Conservation (phyloP, 306 rosid genomes). For the Pyrus pyrifolia region DNA sequence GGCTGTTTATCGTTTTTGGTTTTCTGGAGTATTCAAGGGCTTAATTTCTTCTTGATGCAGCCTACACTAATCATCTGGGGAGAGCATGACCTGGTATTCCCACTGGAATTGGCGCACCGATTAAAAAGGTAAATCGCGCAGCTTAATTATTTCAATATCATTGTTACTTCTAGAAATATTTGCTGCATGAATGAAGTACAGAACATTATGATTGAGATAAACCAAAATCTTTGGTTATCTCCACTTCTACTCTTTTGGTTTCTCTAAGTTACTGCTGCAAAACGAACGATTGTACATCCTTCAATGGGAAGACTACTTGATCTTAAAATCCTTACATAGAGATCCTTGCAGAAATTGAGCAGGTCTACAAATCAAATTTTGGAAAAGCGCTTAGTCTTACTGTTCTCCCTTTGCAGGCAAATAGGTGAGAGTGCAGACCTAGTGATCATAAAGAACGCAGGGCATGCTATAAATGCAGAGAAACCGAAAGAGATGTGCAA, state of each 20-base stretch:
- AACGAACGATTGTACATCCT: neutral
- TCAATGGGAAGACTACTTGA: neutral
- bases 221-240: neutral
- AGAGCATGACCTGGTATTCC: constrained; percentile 72
- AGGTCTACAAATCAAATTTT: neutral
- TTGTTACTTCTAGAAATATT: neutral
- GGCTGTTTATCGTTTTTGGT: neutral
- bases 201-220: neutral
- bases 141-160: neutral
- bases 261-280: neutral
- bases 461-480: constrained; percentile 79
- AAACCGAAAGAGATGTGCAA: constrained; percentile 61
- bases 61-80: constrained; percentile 83
- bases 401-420: constrained; percentile 36
- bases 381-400: neutral
- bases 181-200: neutral
- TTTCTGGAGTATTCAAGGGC: constrained; percentile 6
- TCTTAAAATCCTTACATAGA: neutral
- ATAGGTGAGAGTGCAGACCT: constrained; percentile 62
- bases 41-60: constrained; percentile 35
- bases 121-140: constrained; percentile 44
- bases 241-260: neutral
- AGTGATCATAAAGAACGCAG: constrained; percentile 65
- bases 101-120: constrained; percentile 79
- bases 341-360: too few relatives aligned